These are phyloP conservation scores for Microcos paniculata DNA, from an alignment of 345 rosid species.

Conservation along the genomic window DNA sequence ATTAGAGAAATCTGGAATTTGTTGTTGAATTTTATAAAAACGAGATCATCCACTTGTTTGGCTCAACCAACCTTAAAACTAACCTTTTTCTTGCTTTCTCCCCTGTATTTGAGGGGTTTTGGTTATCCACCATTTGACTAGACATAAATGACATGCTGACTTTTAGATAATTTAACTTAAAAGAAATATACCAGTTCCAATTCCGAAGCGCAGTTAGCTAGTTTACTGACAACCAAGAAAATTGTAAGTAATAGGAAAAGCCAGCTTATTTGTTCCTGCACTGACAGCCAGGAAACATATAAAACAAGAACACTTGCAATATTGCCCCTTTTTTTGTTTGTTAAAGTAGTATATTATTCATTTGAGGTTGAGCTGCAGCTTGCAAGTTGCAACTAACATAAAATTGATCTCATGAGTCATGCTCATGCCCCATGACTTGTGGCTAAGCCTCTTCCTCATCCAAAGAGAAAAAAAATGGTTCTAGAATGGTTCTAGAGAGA, in stretches of 20 bases:
- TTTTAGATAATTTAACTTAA: too few relatives aligned
- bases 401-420: slow-evolving; percentile 10
- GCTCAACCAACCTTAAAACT: background rate
- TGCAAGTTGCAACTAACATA: slow-evolving; percentile 33
- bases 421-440: slow-evolving; percentile 18
- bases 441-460: slow-evolving; percentile 22
- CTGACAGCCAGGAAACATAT: slow-evolving; percentile 28
- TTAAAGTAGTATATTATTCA: slow-evolving; percentile 13
- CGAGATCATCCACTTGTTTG: background rate
- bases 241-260: slow-evolving; percentile 13
- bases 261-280: slow-evolving; percentile 18
- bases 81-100: background rate
- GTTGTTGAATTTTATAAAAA: background rate
- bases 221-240: slow-evolving; percentile 49
- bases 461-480: background rate
- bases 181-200: background rate
- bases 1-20: background rate
- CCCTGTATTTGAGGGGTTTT: background rate
- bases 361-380: slow-evolving; percentile 20
- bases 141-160: background rate
- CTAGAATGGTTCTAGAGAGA: too few relatives aligned
- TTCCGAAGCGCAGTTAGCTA: slow-evolving; percentile 27
- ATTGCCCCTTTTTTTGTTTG: slow-evolving; percentile 28
- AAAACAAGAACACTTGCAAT: slow-evolving; percentile 18
- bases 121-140: background rate